Evolutionary conservation across 768 basidiomycete genomes (phyloP).

Genomic region (Hortiboletus campestris): DNA sequence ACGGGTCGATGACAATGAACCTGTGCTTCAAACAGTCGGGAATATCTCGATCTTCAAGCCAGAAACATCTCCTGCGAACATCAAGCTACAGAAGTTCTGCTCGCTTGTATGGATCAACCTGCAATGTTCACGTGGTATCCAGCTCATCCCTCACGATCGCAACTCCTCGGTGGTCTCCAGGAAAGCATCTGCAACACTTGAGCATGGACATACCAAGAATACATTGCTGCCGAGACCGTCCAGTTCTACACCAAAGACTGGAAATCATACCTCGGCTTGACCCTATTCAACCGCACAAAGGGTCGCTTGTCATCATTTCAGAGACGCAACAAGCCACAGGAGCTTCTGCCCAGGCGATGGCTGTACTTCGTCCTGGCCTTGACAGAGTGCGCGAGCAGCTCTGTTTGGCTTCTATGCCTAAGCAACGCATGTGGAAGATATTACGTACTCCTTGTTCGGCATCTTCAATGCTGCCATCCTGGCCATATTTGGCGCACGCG

Average conservation of each 20-base stretch:
- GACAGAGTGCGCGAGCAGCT: neutral
- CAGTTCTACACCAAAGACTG: neutral
- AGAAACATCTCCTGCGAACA: neutral
- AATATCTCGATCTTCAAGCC: neutral
- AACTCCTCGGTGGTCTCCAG: neutral
- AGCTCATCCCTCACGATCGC: neutral
- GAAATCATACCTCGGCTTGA: neutral
- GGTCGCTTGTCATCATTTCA: neutral
- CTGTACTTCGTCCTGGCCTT: neutral
- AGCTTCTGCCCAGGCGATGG: neutral
- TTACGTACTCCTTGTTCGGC: neutral
- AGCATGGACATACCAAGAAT: constrained; percentile 3
- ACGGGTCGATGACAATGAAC: too few relatives aligned
- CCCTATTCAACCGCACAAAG: neutral
- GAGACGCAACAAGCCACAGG: neutral
- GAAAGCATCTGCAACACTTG: constrained; percentile 5
- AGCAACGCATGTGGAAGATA: neutral
- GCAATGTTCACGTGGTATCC: constrained; percentile 10
- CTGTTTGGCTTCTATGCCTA: neutral
- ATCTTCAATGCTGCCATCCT: constrained; percentile 1
- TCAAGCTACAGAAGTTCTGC: neutral
- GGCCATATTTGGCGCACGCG: neutral
- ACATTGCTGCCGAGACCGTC: neutral
- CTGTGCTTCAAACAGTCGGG: too few relatives aligned
- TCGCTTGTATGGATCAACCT: neutral